Evolutionary conservation across 139 green algal genomes (phyloP).

Genomic region (Coelastrella sp.): DNA sequence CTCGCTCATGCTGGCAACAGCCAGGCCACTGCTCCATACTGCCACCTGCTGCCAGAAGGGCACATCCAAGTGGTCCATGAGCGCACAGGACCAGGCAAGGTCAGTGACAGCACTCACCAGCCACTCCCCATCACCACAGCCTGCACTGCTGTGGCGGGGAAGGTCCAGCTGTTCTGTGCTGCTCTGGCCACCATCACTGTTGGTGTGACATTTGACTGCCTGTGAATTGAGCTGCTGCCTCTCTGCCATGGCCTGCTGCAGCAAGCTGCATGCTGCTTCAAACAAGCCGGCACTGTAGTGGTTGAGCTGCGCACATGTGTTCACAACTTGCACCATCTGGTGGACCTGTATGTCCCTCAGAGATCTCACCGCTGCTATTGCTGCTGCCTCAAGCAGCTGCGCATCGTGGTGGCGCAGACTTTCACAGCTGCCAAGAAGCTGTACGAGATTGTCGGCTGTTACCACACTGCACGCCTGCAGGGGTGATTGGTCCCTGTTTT

Average conservation of each 20-base stretch:
- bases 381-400: constrained; percentile 18
- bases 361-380: not conserved
- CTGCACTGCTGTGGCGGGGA: not conserved
- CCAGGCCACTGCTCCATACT: not conserved
- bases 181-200: not conserved
- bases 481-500: not conserved
- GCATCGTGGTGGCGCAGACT: constrained; percentile 11
- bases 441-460: not conserved
- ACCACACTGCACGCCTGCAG: not conserved
- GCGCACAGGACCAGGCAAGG: constrained; percentile 26
- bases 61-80: not conserved
- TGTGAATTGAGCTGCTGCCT: not conserved
- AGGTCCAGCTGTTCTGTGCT: not conserved
- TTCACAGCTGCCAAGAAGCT: not conserved
- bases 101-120: not conserved
- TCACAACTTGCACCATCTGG: not conserved
- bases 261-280: constrained; percentile 1
- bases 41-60: not conserved
- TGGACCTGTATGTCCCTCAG: not conserved
- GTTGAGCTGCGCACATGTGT: not conserved
- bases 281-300: constrained; percentile 17
- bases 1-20: not conserved
- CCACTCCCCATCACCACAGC: not conserved
- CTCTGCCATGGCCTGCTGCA: constrained; percentile 1
- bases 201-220: not conserved